These are phyloP conservation scores for Colletotrichum horii DNA, from an alignment of 2,329 filamentous ascomycete genomes.

Conservation along the genomic window DNA sequence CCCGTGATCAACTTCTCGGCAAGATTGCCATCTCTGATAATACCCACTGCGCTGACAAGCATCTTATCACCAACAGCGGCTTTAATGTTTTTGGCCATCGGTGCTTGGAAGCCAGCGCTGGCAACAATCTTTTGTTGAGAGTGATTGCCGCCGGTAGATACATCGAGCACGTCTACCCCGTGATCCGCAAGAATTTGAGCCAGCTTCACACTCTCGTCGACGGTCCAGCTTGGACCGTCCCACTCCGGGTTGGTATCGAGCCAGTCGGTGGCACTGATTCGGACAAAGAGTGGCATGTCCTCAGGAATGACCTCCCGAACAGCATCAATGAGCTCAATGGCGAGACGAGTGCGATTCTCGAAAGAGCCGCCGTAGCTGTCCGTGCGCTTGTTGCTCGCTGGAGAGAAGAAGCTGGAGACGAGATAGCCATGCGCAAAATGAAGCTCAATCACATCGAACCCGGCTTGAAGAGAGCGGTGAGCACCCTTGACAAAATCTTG, in stretches of 20 bases:
- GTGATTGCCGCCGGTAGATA: slow-evolving; percentile 72
- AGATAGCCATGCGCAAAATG: slow-evolving; percentile 80
- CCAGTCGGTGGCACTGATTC: slow-evolving; percentile 80
- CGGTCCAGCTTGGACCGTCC: slow-evolving; percentile 67
- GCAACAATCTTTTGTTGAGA: slow-evolving; percentile 59
- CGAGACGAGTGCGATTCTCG: slow-evolving; percentile 73
- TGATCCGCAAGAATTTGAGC: slow-evolving; percentile 66
- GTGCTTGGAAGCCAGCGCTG: slow-evolving; percentile 73
- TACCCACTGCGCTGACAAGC: slow-evolving; percentile 52
- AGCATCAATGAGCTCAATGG: slow-evolving; percentile 67
- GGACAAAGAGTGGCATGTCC: slow-evolving; percentile 73
- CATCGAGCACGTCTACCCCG: slow-evolving; percentile 78
- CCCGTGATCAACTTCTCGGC: slow-evolving; percentile 40
- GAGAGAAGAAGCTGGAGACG: slow-evolving; percentile 72
- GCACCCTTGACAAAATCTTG: slow-evolving; percentile 60
- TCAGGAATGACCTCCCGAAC: slow-evolving; percentile 56
- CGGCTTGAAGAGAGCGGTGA: slow-evolving; percentile 64
- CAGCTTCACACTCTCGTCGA: slow-evolving; percentile 68
- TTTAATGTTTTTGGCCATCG: slow-evolving; percentile 74
- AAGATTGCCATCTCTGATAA: slow-evolving; percentile 47
- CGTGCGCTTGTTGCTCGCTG: slow-evolving; percentile 70
- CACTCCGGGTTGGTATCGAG: slow-evolving; percentile 62
- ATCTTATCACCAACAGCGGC: slow-evolving; percentile 68
- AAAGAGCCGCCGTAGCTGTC: slow-evolving; percentile 73
- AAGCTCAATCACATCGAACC: slow-evolving; percentile 73